Conservation (phyloP, 495 filamentous ascomycete genomes). For the Lindgomyces ingoldianus region DNA sequence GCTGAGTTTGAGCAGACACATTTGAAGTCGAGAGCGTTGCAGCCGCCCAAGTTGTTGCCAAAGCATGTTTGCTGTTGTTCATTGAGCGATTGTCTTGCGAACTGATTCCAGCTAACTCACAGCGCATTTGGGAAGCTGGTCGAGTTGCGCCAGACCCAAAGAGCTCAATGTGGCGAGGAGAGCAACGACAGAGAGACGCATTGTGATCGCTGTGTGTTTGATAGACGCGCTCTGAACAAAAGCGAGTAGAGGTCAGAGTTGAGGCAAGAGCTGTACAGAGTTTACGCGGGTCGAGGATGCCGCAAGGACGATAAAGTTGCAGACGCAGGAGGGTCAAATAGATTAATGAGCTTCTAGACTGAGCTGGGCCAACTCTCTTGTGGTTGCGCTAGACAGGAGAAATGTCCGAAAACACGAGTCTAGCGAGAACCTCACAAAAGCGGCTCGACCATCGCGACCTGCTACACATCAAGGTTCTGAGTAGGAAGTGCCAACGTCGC, state of each 20-base stretch:
- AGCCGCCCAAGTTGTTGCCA: conserved; percentile 52
- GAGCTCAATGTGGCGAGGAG: conserved; percentile 28
- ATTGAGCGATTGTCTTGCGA: neutral
- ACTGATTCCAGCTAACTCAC: conserved; percentile 9
- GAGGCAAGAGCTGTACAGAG: no score
- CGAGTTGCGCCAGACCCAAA: conserved; percentile 24
- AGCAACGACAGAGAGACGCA: conserved; percentile 29
- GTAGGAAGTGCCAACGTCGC: no score
- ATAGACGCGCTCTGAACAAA: no score
- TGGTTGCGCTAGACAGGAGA: neutral
- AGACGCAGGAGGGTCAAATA: neutral
- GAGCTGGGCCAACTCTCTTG: neutral
- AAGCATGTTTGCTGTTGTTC: conserved; percentile 35
- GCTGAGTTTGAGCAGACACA: conserved; percentile 67
- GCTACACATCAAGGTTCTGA: no score
- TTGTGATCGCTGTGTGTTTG: conserved; percentile 5
- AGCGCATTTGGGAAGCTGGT: conserved; percentile 25
- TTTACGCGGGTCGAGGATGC: no score
- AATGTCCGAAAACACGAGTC: no score
- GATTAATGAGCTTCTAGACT: neutral
- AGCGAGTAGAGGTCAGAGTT: no score
- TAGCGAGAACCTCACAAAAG: no score
- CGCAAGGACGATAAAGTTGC: no score
- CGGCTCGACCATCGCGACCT: no score
- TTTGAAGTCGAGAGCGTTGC: conserved; percentile 55